Evolutionary conservation across 2,329 filamentous ascomycete species (phyloP), one percentile per base, ranked within the genome.

Genomic region (Blumeria hordei): DNA sequence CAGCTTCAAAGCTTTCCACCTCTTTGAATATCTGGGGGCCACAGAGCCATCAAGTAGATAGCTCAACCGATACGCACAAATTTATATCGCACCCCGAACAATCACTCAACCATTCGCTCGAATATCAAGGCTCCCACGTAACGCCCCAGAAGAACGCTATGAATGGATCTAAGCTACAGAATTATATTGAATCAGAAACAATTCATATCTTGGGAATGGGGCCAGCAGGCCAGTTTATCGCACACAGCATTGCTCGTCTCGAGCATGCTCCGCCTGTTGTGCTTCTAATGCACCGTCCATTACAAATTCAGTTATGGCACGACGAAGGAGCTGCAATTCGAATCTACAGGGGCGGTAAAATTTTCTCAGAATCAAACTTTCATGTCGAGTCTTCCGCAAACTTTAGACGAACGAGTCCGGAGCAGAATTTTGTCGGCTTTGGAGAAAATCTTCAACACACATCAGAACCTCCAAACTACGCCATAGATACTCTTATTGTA

Each of bases 401-500:
- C 6, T 60, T 61, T 35, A 16, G 50, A 35, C 53, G 50, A 45
- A 21, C 47, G 12, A 45, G 57, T 39, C 49, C 55, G 2, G 49
- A 49, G 6, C 57, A 61, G 54, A 41, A 50, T 34, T 53, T 16
- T 63, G 64, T 10, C 63, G 64, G 60, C 60, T 59, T 58, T 50
- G 59, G 57, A 54, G 60, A 51, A 54, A 62, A 57, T 49, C 55
- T 53, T 28, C 59, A 55, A 43, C 55, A 57, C 53, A 59, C 50
- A 33, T 60, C 33, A 55, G 63, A 35, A 64, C 72, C 54, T 62
- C 54, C 59, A 4, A 51, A 57, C 28, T 58, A 57, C 36, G 43
- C 59, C 2, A 92, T 93, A 55, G 74, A 81, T 60, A 79, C 82
- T 60, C 71, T 92, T 47, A 76, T 93, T 45, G 72, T 92, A 18